Base-by-base conservation (phyloP, 169 alveolate species). In the Cystoisospora suis region DNA sequence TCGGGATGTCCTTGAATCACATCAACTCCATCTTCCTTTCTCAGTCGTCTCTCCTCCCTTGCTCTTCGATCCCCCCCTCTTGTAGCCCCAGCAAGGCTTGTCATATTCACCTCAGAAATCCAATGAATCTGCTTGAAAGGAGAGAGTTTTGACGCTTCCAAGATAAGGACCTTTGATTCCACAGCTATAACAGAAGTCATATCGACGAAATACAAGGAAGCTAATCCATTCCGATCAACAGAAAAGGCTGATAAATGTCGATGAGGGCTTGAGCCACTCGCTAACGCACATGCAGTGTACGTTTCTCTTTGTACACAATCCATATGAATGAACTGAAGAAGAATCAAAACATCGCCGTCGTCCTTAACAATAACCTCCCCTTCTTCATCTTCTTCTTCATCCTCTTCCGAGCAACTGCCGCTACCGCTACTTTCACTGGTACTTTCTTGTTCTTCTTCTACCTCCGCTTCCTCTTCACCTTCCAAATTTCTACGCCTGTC, bases 281-380 rank as follows among this genome's bases (percentile, higher is more conserved):
- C 53, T 36, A 61, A 32, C 32, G 83, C 40, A 61, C 75, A 58
- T 3, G 83, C 40, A 27, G 90, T 85, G 27, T 85, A 85, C 70
- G 47, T 29, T 70, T 85, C 90, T n/a, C 81, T 56, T 70, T 85
- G 90, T 49, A 85, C 90, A 47, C 90, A 72, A 70, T 85, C 90
- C 38, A 56, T 70, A 42, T 59, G 81, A 34, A 85, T 49, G 34
- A 85, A 85, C 69, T 85, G 90, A 45, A 61, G 36, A 4, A 72
- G 36, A 38, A 40, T 72, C 56, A 72, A 17, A 6, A 38, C 45
- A 1, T 38, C 56, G 36, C 58, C 83, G 47, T 34, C 53, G 27
- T 72, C 83, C 65, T 53, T 12, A 15, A 15, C 65, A 12, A 15
- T 23, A 15, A 15, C 65, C 83, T 36, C 83, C 23, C 34, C 49